Evolutionary conservation across 2,329 filamentous ascomycete genomes (phyloP).

Genomic region (Ampelomyces quisqualis): DNA sequence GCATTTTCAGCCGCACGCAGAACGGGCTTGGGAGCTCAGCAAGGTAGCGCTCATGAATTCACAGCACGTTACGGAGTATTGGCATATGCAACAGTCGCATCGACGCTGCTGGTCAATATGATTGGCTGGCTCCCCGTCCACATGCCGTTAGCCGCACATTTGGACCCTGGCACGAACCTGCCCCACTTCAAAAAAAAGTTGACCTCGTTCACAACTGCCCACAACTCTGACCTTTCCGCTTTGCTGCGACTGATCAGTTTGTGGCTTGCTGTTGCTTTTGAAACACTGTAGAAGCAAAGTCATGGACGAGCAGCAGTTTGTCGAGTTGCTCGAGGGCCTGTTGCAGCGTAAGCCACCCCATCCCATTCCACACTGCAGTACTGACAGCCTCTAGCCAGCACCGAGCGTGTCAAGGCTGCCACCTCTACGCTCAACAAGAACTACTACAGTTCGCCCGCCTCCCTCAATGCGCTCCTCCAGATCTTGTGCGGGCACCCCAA

Average conservation of each 20-base stretch:
- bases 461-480: constrained; percentile 82
- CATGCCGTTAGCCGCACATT: constrained; percentile 7
- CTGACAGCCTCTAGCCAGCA: constrained; percentile 68
- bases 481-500: constrained; percentile 77
- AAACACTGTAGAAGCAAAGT: constrained; percentile 24
- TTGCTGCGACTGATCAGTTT: constrained; percentile 21
- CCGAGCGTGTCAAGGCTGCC: constrained; percentile 71
- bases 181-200: constrained; percentile 24
- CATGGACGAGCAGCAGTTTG: constrained; percentile 82
- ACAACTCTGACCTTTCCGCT: constrained; percentile 22
- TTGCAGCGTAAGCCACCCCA: constrained; percentile 70
- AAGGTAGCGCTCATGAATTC: no score
- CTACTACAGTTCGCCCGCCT: constrained; percentile 84
- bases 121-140: constrained; percentile 9
- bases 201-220: constrained; percentile 19
- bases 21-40: no score
- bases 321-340: constrained; percentile 82
- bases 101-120: not conserved
- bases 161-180: constrained; percentile 16
- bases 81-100: no score
- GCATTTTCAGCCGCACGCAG: no score
- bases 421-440: constrained; percentile 89
- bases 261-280: constrained; percentile 24
- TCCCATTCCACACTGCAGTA: constrained; percentile 3
- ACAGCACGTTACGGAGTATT: no score